Percentiles rank a stretch among this genome's conserved stretches.
These are phyloP conservation scores for Vanilla planifolia DNA, from an alignment of 106 monocot species.

Conservation along the genomic window DNA sequence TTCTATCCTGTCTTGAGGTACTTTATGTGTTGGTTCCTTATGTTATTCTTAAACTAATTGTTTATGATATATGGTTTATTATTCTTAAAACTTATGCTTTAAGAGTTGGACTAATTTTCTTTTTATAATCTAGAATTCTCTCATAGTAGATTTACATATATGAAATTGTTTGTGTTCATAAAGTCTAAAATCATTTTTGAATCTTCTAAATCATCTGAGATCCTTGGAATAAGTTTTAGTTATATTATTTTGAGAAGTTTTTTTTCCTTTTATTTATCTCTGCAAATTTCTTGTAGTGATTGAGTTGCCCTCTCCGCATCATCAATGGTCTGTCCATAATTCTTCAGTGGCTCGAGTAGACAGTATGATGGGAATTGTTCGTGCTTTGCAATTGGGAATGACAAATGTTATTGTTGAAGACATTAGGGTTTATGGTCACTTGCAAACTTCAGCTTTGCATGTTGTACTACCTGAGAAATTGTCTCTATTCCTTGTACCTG, in stretches of 20 bases:
- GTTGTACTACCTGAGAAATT: constrained; percentile 72
- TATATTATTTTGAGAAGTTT: not conserved
- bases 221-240: not conserved
- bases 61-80: no score
- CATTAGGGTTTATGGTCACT: constrained; percentile 78
- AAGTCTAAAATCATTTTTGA: no score
- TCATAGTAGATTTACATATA: no score
- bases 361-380: constrained; percentile 41
- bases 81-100: no score
- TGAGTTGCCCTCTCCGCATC: constrained; percentile 74
- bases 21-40: no score
- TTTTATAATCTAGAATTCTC: no score
- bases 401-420: constrained; percentile 82
- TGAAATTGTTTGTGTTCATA: no score
- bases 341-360: constrained; percentile 69
- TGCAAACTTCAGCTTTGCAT: constrained; percentile 74
- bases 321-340: constrained; percentile 70
- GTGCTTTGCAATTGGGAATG: constrained; percentile 50
- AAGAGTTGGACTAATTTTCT: no score
- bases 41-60: no score
- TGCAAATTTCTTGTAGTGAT: constrained; percentile 45
- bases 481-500: constrained; percentile 50
- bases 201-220: not conserved
- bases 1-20: no score
- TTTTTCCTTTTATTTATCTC: not conserved